These are phyloP conservation scores for Fusarium newnesense DNA, from an alignment of 2,329 filamentous ascomycete genomes.

Conservation along the genomic window DNA sequence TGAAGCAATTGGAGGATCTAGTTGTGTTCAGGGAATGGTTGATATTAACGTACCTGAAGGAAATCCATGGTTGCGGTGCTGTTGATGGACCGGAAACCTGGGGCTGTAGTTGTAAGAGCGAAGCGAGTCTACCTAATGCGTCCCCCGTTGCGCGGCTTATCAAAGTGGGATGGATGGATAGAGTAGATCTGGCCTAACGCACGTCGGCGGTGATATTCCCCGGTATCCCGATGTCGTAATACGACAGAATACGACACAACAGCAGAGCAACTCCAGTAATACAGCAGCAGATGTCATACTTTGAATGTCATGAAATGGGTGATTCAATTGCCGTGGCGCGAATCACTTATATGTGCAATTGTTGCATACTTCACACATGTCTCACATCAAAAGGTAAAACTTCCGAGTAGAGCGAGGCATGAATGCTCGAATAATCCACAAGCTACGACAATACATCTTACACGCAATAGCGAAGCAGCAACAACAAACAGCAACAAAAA, in stretches of 20 bases:
- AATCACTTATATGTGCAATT: background rate
- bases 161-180: slow-evolving; percentile 27
- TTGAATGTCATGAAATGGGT: background rate
- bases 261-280: background rate
- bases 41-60: slow-evolving; percentile 53
- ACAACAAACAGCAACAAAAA: slow-evolving; percentile 35
- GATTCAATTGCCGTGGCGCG: background rate
- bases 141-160: slow-evolving; percentile 16
- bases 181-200: slow-evolving; percentile 40
- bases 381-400: slow-evolving; percentile 1
- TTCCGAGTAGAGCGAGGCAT: slow-evolving; percentile 15
- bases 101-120: slow-evolving; percentile 36
- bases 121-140: slow-evolving; percentile 22
- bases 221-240: slow-evolving; percentile 33
- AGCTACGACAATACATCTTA: slow-evolving; percentile 43
- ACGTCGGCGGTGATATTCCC: slow-evolving; percentile 26
- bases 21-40: background rate
- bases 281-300: background rate
- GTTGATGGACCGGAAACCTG: slow-evolving; percentile 34
- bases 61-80: slow-evolving; percentile 55
- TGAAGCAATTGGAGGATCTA: background rate
- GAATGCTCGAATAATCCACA: slow-evolving; percentile 40
- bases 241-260: background rate
- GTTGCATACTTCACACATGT: slow-evolving; percentile 3
- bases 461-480: slow-evolving; percentile 33